phyloP scores from a whole-genome alignment of 2,329 filamentous ascomycete genomes.

The Aspergillus pseudoterreus region DNA sequence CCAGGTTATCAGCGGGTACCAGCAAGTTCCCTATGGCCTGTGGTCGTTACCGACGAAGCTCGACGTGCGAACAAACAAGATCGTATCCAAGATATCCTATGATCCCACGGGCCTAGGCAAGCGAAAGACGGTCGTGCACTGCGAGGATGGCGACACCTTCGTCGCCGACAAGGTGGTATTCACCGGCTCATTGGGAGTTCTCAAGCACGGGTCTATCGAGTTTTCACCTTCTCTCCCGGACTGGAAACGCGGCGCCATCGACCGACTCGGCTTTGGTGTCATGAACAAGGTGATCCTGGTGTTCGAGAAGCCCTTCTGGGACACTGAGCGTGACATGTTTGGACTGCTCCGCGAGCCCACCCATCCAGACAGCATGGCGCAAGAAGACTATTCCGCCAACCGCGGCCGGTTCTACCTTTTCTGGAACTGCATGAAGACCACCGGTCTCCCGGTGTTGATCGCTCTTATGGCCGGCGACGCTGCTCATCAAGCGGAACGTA shows the following conservation, averaged over 20 bases:
- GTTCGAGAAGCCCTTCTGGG: conserved; percentile 89
- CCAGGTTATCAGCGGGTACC: conserved; percentile 90
- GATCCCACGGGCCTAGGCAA: conserved; percentile 37
- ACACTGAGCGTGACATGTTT: conserved; percentile 85
- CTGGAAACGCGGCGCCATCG: conserved; percentile 78
- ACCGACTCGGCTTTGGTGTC: conserved; percentile 83
- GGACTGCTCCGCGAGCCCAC: conserved; percentile 77
- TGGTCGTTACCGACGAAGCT: conserved; percentile 72
- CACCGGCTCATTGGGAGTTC: conserved; percentile 82
- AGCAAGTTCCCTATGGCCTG: conserved; percentile 84
- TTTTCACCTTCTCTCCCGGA: conserved; percentile 87
- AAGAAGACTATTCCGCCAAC: conserved; percentile 72
- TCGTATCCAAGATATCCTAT: conserved; percentile 71
- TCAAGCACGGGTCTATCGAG: conserved; percentile 74
- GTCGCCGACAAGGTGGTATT: conserved; percentile 89
- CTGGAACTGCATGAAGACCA: conserved; percentile 91
- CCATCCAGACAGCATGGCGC: conserved; percentile 66
- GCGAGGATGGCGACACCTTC: conserved; percentile 70
- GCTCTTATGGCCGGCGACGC: conserved; percentile 95
- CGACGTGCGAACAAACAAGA: conserved; percentile 69
- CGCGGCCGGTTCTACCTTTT: conserved; percentile 96
- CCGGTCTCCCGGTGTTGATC: conserved; percentile 80
- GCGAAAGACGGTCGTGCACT: conserved; percentile 62
- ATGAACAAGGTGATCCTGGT: conserved; percentile 94
- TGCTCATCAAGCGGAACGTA: conserved; percentile 79